A percentile compares a stretch with the other conserved stretches of the same genome.
Evolutionary conservation across 169 alveolate genomes (phyloP).

Genomic region (Theileria orientalis): DNA sequence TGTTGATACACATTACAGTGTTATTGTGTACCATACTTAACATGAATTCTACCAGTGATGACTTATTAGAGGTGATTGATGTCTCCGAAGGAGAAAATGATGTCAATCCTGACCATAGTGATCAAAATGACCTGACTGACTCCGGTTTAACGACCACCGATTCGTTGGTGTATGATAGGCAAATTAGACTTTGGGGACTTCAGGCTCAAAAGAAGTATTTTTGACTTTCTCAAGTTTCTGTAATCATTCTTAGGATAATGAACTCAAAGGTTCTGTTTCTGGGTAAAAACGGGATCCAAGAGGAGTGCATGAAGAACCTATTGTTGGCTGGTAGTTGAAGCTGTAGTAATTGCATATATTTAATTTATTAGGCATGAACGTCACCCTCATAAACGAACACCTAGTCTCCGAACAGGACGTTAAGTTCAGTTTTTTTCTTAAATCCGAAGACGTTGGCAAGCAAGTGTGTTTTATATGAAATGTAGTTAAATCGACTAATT

Average conservation of each 20-base stretch:
- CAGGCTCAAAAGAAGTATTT: constrained; percentile 65
- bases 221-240: constrained; percentile 27
- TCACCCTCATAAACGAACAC: constrained; percentile 31
- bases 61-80: constrained; percentile 19
- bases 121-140: neutral
- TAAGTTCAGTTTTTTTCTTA: constrained; percentile 31
- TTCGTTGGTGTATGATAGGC: constrained; percentile 69
- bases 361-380: constrained; percentile 37
- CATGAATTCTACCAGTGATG: constrained; percentile 2
- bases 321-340: constrained; percentile 33
- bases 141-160: constrained; percentile 21
- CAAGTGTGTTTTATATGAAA: too few relatives aligned
- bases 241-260: constrained; percentile 58
- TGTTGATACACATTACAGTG: too few relatives aligned
- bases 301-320: constrained; percentile 66
- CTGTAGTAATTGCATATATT: neutral
- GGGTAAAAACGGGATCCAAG: constrained; percentile 72
- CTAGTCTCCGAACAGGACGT: constrained; percentile 38
- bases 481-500: neutral
- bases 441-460: constrained; percentile 30
- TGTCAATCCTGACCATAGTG: too few relatives aligned
- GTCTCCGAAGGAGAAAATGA: neutral
- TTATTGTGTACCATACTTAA: too few relatives aligned
- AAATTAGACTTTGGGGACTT: constrained; percentile 78
- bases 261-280: constrained; percentile 48